Evolutionary conservation across 108 stramenopile species (phyloP).

Genomic region (Nitzschia sp.): DNA sequence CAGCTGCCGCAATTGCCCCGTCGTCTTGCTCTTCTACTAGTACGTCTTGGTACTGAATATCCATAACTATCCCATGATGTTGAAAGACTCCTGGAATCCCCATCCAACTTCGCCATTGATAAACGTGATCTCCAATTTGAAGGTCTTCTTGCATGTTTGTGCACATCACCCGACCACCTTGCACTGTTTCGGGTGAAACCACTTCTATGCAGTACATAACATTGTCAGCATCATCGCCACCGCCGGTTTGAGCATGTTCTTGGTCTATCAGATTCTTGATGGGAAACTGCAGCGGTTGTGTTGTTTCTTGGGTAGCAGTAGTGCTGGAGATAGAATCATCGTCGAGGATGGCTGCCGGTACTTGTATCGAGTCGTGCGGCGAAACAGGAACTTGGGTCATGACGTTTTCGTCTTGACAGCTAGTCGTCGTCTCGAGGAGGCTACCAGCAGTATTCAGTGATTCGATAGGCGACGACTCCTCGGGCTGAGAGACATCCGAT

Average conservation of each 20-base stretch:
- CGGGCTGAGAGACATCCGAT: too few relatives aligned
- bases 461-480: too few relatives aligned
- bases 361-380: too few relatives aligned
- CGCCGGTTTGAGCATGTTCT: neutral
- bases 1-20: neutral
- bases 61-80: constrained; percentile 53
- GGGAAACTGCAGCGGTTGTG: too few relatives aligned
- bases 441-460: too few relatives aligned
- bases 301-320: too few relatives aligned
- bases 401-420: neutral
- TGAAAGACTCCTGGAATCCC: constrained; percentile 48
- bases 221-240: neutral
- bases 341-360: too few relatives aligned
- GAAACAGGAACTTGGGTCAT: neutral
- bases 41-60: constrained; percentile 12
- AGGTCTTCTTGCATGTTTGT: constrained; percentile 7
- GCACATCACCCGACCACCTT: neutral
- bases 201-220: neutral
- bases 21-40: neutral
- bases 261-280: neutral
- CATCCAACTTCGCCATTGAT: constrained; percentile 38
- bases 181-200: neutral
- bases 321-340: too few relatives aligned
- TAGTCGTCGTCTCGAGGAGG: too few relatives aligned
- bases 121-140: constrained; percentile 48